These are phyloP conservation scores for Nothophoma quercina DNA, from an alignment of 2,329 filamentous ascomycete species.

Conservation along the genomic window DNA sequence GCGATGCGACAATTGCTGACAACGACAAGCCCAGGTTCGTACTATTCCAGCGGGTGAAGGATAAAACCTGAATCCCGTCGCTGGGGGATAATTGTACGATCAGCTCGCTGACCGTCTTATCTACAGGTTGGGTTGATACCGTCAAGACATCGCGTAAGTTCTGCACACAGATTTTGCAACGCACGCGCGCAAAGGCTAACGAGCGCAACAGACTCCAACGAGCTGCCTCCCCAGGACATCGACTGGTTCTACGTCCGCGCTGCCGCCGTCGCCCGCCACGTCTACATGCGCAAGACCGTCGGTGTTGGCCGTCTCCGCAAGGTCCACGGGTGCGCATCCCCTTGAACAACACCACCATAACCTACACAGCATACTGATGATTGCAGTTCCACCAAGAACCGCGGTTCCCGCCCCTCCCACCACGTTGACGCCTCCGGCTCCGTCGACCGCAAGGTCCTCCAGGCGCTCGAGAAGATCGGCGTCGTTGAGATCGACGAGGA, in stretches of 20 bases:
- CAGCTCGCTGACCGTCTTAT: conserved; percentile 55
- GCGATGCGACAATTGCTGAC: conserved; percentile 23
- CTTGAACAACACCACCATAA: neutral
- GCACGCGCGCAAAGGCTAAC: conserved; percentile 23
- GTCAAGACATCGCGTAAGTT: conserved; percentile 83
- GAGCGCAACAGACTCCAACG: conserved; percentile 73
- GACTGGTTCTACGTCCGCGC: conserved; percentile 95
- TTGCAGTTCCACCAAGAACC: conserved; percentile 81
- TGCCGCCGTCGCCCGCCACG: conserved; percentile 93
- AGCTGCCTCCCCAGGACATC: conserved; percentile 96
- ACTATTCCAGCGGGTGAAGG: conserved; percentile 46
- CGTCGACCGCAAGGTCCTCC: conserved; percentile 97
- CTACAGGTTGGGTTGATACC: conserved; percentile 96
- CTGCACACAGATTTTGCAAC: neutral
- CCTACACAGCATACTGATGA: neutral
- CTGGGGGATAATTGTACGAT: conserved; percentile 56
- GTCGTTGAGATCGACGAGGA: conserved; percentile 98
- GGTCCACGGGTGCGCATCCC: conserved; percentile 70
- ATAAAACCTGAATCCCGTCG: conserved; percentile 63
- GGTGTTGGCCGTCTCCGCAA: conserved; percentile 98
- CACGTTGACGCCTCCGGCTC: conserved; percentile 95
- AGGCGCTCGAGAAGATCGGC: conserved; percentile 99
- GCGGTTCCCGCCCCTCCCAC: conserved; percentile 86
- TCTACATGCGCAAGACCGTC: conserved; percentile 99
- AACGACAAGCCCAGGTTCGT: conserved; percentile 71